A percentile compares a stretch with the other conserved stretches of the same genome.
These are phyloP conservation scores for Auricularia sp. DNA, from an alignment of 768 basidiomycete species.

Conservation along the genomic window DNA sequence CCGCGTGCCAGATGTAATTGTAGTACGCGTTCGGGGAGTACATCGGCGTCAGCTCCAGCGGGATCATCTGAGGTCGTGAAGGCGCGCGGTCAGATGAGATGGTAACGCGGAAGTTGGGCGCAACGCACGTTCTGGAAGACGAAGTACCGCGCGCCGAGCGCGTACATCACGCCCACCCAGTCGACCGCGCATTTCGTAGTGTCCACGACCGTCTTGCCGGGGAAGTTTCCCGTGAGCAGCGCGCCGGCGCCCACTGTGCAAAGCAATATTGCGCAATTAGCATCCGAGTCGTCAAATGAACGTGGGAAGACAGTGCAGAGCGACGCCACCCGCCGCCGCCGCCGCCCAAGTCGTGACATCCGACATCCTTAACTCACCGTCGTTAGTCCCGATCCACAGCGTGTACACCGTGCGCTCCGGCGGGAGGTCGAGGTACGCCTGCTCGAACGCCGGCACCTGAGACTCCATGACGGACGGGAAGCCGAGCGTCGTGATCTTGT, in stretches of 20 bases:
- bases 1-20: slow-evolving; percentile 39
- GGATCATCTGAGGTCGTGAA: slow-evolving; percentile 37
- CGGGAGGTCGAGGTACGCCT: slow-evolving; percentile 31
- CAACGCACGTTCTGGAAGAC: slow-evolving; percentile 44
- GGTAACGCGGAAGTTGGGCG: neutral
- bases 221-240: slow-evolving; percentile 40
- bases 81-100: too few species aligned
- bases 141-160: slow-evolving; percentile 54
- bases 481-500: slow-evolving; percentile 16
- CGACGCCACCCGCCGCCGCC: too few species aligned
- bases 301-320: too few species aligned
- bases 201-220: slow-evolving; percentile 45
- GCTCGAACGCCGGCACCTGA: slow-evolving; percentile 41
- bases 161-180: slow-evolving; percentile 48
- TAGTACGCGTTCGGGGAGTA: slow-evolving; percentile 41
- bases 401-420: slow-evolving; percentile 48
- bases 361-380: slow-evolving; percentile 20
- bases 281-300: too few species aligned
- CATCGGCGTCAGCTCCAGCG: slow-evolving; percentile 38
- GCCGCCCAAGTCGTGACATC: neutral
- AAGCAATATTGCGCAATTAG: too few species aligned
- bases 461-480: slow-evolving; percentile 52
- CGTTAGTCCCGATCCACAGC: slow-evolving; percentile 57
- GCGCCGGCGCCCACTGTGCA: slow-evolving; percentile 35
- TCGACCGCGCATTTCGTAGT: slow-evolving; percentile 49